Evolutionary conservation across 495 filamentous ascomycete species (phyloP).

Genomic region (Penicillium atrosanguineum): DNA sequence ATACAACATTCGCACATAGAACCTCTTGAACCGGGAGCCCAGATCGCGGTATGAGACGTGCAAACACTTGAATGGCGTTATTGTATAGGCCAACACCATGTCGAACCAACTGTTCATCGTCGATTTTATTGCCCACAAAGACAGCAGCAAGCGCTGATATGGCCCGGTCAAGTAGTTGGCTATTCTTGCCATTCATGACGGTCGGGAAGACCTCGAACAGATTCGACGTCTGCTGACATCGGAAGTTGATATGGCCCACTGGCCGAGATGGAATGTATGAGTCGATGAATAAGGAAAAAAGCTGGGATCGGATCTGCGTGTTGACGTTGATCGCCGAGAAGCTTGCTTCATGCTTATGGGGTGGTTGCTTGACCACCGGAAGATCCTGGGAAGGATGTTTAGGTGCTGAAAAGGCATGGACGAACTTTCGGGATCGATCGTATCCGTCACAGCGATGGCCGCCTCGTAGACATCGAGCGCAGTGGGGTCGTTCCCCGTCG

Average conservation of each 20-base stretch:
- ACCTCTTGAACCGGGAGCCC: constrained; percentile 11
- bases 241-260: constrained; percentile 3
- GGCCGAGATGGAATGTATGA: constrained; percentile 11
- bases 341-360: neutral
- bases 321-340: constrained; percentile 13
- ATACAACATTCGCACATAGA: constrained; percentile 14
- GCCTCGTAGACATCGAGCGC: constrained; percentile 14
- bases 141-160: constrained; percentile 12
- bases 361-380: neutral
- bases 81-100: constrained; percentile 13
- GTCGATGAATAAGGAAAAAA: constrained; percentile 17
- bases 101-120: constrained; percentile 6
- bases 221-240: constrained; percentile 9
- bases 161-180: constrained; percentile 13
- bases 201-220: constrained; percentile 12
- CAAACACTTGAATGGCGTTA: constrained; percentile 9
- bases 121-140: constrained; percentile 15
- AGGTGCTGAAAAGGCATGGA: constrained; percentile 10
- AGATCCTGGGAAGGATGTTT: neutral
- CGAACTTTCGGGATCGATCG: constrained; percentile 9
- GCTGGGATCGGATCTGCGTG: constrained; percentile 14
- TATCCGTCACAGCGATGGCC: constrained; percentile 11
- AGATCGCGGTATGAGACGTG: constrained; percentile 3
- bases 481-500: constrained; percentile 14
- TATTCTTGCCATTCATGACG: constrained; percentile 6